phyloP scores from a whole-genome alignment of 768 basidiomycete species.

The Lentinula lateritia region DNA sequence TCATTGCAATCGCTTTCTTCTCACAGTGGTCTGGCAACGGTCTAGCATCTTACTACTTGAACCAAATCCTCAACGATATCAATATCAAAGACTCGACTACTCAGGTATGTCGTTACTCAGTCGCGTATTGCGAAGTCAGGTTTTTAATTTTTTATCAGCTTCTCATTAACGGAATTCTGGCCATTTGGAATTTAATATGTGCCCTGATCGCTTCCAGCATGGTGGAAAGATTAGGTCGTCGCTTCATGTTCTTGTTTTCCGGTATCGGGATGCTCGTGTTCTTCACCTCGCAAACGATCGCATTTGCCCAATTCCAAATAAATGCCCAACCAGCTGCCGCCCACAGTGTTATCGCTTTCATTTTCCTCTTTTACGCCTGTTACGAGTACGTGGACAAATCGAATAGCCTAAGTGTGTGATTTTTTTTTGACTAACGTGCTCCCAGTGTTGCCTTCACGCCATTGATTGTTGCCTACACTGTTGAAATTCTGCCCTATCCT shows the following conservation, averaged over 20 bases:
- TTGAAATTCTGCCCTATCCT: constrained; percentile 81
- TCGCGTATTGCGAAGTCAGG: neutral
- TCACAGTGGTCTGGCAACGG: constrained; percentile 86
- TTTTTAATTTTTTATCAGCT: constrained; percentile 31
- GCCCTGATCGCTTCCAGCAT: constrained; percentile 51
- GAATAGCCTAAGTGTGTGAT: neutral
- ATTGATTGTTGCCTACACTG: constrained; percentile 80
- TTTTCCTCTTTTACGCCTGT: constrained; percentile 75
- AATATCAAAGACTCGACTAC: constrained; percentile 56
- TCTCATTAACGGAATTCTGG: constrained; percentile 81
- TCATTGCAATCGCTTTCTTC: constrained; percentile 76
- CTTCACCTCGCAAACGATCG: constrained; percentile 65
- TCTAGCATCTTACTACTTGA: constrained; percentile 80
- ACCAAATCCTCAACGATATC: constrained; percentile 61
- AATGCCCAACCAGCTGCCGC: constrained; percentile 36
- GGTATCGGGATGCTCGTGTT: constrained; percentile 55
- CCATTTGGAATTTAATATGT: constrained; percentile 75
- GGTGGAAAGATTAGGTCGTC: constrained; percentile 64
- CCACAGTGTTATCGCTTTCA: constrained; percentile 75
- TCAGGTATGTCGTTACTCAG: constrained; percentile 21
- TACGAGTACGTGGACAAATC: constrained; percentile 53
- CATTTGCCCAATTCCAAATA: constrained; percentile 51
- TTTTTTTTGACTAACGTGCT: neutral
- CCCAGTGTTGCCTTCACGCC: constrained; percentile 73
- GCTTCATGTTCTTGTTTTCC: constrained; percentile 64